These are phyloP conservation scores for Ceratobasidium sp. DNA, from an alignment of 1,284 basidiomycete species.

Conservation along the genomic window DNA sequence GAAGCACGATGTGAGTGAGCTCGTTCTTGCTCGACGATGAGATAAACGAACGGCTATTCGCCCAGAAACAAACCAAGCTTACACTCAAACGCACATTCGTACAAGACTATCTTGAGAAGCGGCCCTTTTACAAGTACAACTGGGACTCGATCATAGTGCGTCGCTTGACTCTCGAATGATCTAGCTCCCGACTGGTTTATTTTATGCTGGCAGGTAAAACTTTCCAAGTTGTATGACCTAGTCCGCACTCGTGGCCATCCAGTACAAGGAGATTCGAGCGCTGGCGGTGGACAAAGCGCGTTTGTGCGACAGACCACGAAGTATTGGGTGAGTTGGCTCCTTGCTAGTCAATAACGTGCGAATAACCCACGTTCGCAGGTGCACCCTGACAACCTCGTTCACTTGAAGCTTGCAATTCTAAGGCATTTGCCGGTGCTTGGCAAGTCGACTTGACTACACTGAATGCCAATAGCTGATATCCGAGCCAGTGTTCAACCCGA, in stretches of 20 bases:
- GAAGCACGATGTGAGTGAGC: constrained; percentile 51
- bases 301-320: constrained; percentile 98
- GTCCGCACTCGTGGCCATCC: constrained; percentile 96
- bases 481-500: constrained; percentile 85
- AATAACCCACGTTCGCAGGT: constrained; percentile 58
- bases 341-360: background rate
- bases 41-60: background rate
- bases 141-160: constrained; percentile 55
- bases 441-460: constrained; percentile 48
- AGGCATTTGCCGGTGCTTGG: constrained; percentile 92
- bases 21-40: background rate
- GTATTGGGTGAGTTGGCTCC: constrained; percentile 79
- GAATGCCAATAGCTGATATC: background rate
- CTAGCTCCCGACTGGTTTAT: constrained; percentile 58
- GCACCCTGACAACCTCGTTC: constrained; percentile 92
- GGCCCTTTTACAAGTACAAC: constrained; percentile 95
- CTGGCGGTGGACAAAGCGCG: constrained; percentile 94
- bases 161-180: constrained; percentile 36
- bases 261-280: constrained; percentile 89
- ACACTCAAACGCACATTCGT: constrained; percentile 66
- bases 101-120: constrained; percentile 90
- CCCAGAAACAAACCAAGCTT: constrained; percentile 63
- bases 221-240: constrained; percentile 94
- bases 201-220: constrained; percentile 82
- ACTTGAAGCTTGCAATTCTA: constrained; percentile 94